phyloP scores from a whole-genome alignment of 192 early-diverging fungal genomes.

The Martensiomyces pterosporus region DNA sequence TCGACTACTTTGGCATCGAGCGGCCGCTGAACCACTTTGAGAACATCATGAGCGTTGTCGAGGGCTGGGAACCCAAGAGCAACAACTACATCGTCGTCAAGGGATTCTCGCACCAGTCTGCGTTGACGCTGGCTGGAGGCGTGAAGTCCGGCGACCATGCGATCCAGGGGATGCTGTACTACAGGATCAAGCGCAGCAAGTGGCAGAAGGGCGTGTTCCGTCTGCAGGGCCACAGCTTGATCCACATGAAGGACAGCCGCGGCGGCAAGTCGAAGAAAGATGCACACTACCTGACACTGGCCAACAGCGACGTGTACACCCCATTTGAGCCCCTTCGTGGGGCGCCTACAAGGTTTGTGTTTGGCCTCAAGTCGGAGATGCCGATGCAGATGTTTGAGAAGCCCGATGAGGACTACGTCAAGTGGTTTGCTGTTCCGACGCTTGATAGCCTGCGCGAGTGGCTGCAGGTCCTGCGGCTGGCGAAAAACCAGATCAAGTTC shows the following conservation, averaged over 20 bases:
- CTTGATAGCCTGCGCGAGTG: slow-evolving; percentile 41
- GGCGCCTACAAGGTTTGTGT: slow-evolving; percentile 74
- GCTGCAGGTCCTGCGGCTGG: slow-evolving; percentile 35
- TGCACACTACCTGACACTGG: slow-evolving; percentile 51
- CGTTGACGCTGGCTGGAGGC: slow-evolving; percentile 21
- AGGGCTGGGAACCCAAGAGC: slow-evolving; percentile 76
- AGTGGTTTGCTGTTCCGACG: slow-evolving; percentile 42
- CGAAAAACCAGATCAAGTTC: slow-evolving; percentile 49
- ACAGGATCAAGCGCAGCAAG: slow-evolving; percentile 77
- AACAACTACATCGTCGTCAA: slow-evolving; percentile 73
- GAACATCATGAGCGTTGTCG: slow-evolving; percentile 73
- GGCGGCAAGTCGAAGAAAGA: slow-evolving; percentile 34
- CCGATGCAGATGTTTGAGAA: slow-evolving; percentile 76
- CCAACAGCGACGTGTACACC: slow-evolving; percentile 82
- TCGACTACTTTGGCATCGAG: slow-evolving; percentile 82
- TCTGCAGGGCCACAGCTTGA: slow-evolving; percentile 45
- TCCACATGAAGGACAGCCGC: slow-evolving; percentile 27
- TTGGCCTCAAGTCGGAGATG: slow-evolving; percentile 80
- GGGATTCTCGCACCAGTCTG: slow-evolving; percentile 53
- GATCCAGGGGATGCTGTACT: slow-evolving; percentile 64
- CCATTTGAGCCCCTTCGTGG: slow-evolving; percentile 61
- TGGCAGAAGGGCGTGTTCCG: slow-evolving; percentile 77
- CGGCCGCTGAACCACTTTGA: slow-evolving; percentile 91
- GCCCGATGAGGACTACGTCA: slow-evolving; percentile 76
- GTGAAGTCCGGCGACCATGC: slow-evolving; percentile 41